Evolutionary conservation across 2,329 filamentous ascomycete genomes (phyloP).

Genomic region (Sclerotinia spermophila): DNA sequence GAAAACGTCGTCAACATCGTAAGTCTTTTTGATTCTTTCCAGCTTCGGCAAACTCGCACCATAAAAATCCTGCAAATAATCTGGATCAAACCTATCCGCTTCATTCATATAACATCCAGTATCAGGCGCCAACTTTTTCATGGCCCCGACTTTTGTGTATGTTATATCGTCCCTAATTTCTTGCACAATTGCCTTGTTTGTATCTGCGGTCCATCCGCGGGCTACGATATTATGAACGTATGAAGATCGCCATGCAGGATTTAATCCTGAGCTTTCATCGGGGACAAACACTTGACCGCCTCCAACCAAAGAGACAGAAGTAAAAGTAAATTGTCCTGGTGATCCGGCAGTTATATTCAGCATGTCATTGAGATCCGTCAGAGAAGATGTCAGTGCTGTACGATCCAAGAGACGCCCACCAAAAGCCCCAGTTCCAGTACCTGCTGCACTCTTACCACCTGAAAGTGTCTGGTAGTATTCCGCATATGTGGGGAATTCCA

Average conservation of each 20-base stretch:
- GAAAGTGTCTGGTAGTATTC: constrained; percentile 35
- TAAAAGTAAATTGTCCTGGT: constrained; percentile 28
- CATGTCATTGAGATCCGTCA: constrained; percentile 25
- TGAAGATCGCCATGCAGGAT: constrained; percentile 35
- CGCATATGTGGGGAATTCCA: constrained; percentile 29
- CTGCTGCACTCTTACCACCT: constrained; percentile 27
- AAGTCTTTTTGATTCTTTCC: constrained; percentile 37
- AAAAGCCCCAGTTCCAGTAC: constrained; percentile 23
- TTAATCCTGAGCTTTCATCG: constrained; percentile 33
- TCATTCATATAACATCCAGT: constrained; percentile 46
- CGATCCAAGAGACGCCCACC: constrained; percentile 36
- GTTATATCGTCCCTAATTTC: constrained; percentile 18
- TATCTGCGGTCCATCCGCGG: constrained; percentile 14
- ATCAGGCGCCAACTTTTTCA: constrained; percentile 40
- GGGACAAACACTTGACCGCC: constrained; percentile 35
- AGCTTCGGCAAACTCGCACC: constrained; percentile 37
- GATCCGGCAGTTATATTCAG: constrained; percentile 34
- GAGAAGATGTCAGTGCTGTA: constrained; percentile 25
- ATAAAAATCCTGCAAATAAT: constrained; percentile 39
- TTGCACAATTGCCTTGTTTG: background rate
- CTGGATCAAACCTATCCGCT: constrained; percentile 39
- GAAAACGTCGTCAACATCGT: constrained; percentile 38
- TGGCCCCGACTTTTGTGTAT: constrained; percentile 26
- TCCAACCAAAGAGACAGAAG: constrained; percentile 33
- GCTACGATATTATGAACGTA: constrained; percentile 25